phyloP scores from a whole-genome alignment of 208 protist species.

The Lotmaria passim region DNA sequence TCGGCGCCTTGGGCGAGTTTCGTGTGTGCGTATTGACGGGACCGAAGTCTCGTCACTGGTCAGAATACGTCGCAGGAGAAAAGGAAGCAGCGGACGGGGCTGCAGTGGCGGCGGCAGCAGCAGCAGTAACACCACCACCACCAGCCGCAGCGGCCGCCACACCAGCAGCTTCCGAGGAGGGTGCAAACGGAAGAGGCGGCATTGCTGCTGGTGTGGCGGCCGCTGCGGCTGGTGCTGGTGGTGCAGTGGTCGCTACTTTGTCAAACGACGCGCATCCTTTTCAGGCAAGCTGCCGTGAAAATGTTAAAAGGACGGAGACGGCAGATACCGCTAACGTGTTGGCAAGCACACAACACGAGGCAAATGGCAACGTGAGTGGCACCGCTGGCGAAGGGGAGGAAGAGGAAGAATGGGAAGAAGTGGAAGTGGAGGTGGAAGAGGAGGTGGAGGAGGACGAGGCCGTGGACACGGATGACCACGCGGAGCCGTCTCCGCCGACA shows the following conservation, averaged over 20 bases:
- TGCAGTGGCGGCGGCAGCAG: background rate
- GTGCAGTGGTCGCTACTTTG: background rate
- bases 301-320: background rate
- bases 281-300: too few relatives aligned
- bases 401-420: slow-evolving; percentile 9
- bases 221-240: background rate
- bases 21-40: slow-evolving; percentile 34
- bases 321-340: background rate
- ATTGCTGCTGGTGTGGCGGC: background rate
- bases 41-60: slow-evolving; percentile 31
- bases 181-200: too few relatives aligned
- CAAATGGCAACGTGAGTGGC: slow-evolving; percentile 17
- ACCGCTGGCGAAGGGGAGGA: slow-evolving; percentile 32
- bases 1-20: slow-evolving; percentile 23
- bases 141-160: background rate
- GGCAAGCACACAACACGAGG: background rate
- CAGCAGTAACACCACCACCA: background rate
- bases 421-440: slow-evolving; percentile 5
- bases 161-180: too few relatives aligned
- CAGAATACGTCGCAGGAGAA: slow-evolving; percentile 10
- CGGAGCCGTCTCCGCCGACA: background rate
- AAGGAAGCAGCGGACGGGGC: background rate
- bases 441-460: background rate
- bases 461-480: background rate
- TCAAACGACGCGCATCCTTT: background rate